Base-by-base conservation (phyloP, 2,329 filamentous ascomycete species). In the Anthostomella pinea region DNA sequence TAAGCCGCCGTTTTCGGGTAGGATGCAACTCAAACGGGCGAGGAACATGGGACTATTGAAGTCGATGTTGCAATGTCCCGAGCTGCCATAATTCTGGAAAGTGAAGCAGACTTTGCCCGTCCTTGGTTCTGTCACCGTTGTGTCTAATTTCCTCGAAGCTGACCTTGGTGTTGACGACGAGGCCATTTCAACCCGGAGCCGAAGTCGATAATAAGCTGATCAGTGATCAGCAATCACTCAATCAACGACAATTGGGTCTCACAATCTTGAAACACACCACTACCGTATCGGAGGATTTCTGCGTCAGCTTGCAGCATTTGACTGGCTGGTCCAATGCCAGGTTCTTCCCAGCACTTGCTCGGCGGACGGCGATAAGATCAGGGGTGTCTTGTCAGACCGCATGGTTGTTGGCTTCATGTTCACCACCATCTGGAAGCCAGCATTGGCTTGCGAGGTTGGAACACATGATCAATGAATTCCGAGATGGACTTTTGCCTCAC, bases 31-130 rank as follows among this genome's bases (percentile, higher is more conserved):
- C 28, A 10, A 19, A 11, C 10, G 9, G 28, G 19, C 28, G 18
- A 14, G 18, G 17, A 14, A 18, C 13, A 13, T 11, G 9, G 13
- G 16, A 11, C 17, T 17, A 30, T 21, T 10, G 18, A 21, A 31
- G 18, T 31, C 30, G 22, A 20, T 10, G 30, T 31, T 21, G 13
- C 30, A 31, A 20, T 20, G 30, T 8, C n/a, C 18, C 30, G 10
- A 27, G 6, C 13, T 27, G 13, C 13, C 25, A n/a, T n/a, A n/a
- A n/a, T n/a, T n/a, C n/a, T n/a, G n/a, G n/a, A n/a, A n/a, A n/a
- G n/a, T n/a, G n/a, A n/a, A n/a, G n/a, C n/a, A n/a, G n/a, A n/a
- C n/a, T n/a, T n/a, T n/a, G n/a, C n/a, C n/a, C n/a, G n/a, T n/a
- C n/a, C n/a, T n/a, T n/a, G n/a, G n/a, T n/a, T n/a, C n/a, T n/a